phyloP scores from a whole-genome alignment of 2,329 filamentous ascomycete species.

The Endothia cerciana region DNA sequence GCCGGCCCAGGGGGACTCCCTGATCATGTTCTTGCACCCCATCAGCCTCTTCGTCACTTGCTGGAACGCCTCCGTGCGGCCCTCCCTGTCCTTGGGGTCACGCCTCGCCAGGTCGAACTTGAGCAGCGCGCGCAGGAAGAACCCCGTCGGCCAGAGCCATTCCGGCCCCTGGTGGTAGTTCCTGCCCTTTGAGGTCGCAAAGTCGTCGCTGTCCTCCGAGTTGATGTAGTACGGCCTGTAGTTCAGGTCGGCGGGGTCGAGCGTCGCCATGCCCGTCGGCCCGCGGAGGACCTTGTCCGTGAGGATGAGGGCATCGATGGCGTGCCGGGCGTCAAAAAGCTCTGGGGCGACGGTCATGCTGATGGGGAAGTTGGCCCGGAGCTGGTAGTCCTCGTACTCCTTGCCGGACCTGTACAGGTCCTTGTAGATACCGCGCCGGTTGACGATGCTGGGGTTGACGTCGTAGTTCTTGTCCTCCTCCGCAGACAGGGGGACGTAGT shows the following conservation, averaged over 20 bases:
- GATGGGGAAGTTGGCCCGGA: slow-evolving; percentile 91
- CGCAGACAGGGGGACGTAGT: slow-evolving; percentile 76
- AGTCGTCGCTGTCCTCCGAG: slow-evolving; percentile 88
- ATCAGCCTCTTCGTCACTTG: slow-evolving; percentile 84
- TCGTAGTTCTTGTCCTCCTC: slow-evolving; percentile 78
- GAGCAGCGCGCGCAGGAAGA: slow-evolving; percentile 88
- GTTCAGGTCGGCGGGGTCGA: slow-evolving; percentile 89
- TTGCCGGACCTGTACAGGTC: slow-evolving; percentile 93
- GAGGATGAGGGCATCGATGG: slow-evolving; percentile 76
- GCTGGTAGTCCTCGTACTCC: slow-evolving; percentile 96
- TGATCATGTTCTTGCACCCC: slow-evolving; percentile 84
- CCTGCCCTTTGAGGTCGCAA: slow-evolving; percentile 87
- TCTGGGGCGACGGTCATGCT: slow-evolving; percentile 93
- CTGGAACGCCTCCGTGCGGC: slow-evolving; percentile 86
- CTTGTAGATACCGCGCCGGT: slow-evolving; percentile 96
- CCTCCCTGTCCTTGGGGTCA: slow-evolving; percentile 57
- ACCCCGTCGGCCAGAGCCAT: slow-evolving; percentile 97
- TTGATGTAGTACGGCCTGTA: slow-evolving; percentile 96
- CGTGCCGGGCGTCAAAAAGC: slow-evolving; percentile 79
- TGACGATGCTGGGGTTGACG: slow-evolving; percentile 77
- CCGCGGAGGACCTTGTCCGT: slow-evolving; percentile 82
- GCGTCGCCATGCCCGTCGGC: slow-evolving; percentile 91
- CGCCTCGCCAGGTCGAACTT: slow-evolving; percentile 84
- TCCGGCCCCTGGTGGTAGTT: slow-evolving; percentile 99
- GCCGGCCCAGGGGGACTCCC: slow-evolving; percentile 83